Evolutionary conservation across 2,329 filamentous ascomycete species (phyloP).

Genomic region (Diaporthe sp.): DNA sequence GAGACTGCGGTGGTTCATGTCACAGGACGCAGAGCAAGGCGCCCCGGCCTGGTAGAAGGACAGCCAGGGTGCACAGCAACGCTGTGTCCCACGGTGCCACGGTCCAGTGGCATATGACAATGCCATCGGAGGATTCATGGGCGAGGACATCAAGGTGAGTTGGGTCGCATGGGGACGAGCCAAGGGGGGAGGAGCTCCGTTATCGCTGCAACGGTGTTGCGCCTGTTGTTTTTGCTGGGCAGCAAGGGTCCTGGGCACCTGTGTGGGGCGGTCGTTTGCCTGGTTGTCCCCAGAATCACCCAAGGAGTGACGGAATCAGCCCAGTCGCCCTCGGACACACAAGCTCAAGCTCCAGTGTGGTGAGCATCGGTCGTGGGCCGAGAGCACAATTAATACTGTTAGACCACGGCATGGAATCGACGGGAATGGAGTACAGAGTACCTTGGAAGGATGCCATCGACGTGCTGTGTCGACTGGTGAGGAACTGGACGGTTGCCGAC

Average conservation of each 20-base stretch:
- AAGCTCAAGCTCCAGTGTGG: not conserved
- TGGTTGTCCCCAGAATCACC: constrained; percentile 14
- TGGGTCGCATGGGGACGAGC: constrained; percentile 2
- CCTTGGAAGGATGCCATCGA: not conserved
- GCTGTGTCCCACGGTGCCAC: not conserved
- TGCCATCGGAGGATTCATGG: not conserved
- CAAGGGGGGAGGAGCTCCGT: constrained; percentile 21
- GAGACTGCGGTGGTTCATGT: not conserved
- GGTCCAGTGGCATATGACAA: constrained; percentile 17
- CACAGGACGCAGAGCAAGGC: not conserved
- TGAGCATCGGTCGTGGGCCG: constrained; percentile 15
- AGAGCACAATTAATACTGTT: not conserved
- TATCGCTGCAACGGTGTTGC: constrained; percentile 27
- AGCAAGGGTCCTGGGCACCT: constrained; percentile 10
- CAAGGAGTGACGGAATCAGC: constrained; percentile 16
- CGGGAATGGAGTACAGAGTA: not conserved
- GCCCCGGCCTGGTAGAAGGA: not conserved
- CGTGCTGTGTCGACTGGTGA: not conserved
- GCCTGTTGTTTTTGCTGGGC: constrained; percentile 11
- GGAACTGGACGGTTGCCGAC: too few species aligned
- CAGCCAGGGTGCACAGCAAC: not conserved
- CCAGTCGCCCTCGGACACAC: not conserved
- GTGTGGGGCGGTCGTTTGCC: not conserved
- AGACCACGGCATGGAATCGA: too few species aligned
- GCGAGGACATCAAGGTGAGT: constrained; percentile 1